Conservation (phyloP, 2,329 filamentous ascomycete genomes). For the Rasamsonia emersonii region DNA sequence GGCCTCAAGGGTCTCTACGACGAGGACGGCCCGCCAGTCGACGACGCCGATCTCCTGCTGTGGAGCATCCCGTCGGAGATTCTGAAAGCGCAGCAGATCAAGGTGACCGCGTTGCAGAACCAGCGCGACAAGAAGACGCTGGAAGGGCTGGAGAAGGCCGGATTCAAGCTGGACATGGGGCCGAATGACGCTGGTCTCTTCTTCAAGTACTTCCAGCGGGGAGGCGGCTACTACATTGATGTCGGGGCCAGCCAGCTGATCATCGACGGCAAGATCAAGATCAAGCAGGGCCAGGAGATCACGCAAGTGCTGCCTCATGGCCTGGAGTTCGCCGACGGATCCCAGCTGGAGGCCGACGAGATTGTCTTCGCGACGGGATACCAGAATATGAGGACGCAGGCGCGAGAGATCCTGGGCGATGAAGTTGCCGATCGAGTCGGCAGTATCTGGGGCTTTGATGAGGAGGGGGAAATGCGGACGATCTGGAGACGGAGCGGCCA, state of each 20-base stretch:
- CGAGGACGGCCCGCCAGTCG: slow-evolving; percentile 46
- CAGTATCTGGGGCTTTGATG: slow-evolving; percentile 56
- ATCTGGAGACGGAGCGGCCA: slow-evolving; percentile 57
- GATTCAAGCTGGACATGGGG: slow-evolving; percentile 54
- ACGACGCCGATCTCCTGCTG: slow-evolving; percentile 57
- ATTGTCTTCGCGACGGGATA: slow-evolving; percentile 54
- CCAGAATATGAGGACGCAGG: slow-evolving; percentile 59
- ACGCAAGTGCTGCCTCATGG: slow-evolving; percentile 42
- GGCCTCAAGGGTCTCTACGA: slow-evolving; percentile 44
- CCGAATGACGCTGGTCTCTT: slow-evolving; percentile 50
- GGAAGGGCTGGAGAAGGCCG: slow-evolving; percentile 44
- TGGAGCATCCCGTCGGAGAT: slow-evolving; percentile 52
- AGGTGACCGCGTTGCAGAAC: slow-evolving; percentile 31
- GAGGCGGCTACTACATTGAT: slow-evolving; percentile 64
- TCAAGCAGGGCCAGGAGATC: slow-evolving; percentile 56
- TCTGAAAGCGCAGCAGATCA: slow-evolving; percentile 50
- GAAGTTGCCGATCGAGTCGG: slow-evolving; percentile 50
- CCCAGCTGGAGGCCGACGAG: slow-evolving; percentile 53
- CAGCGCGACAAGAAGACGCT: slow-evolving; percentile 28
- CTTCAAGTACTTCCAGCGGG: slow-evolving; percentile 56
- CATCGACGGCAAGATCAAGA: slow-evolving; percentile 53
- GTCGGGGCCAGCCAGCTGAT: slow-evolving; percentile 57
- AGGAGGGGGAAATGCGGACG: slow-evolving; percentile 46
- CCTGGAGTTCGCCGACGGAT: slow-evolving; percentile 48
- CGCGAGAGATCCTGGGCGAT: slow-evolving; percentile 54